Evolutionary conservation across 306 rosid species (phyloP), one percentile per base, ranked within the genome.

Genomic region (Fragaria iinumae): DNA sequence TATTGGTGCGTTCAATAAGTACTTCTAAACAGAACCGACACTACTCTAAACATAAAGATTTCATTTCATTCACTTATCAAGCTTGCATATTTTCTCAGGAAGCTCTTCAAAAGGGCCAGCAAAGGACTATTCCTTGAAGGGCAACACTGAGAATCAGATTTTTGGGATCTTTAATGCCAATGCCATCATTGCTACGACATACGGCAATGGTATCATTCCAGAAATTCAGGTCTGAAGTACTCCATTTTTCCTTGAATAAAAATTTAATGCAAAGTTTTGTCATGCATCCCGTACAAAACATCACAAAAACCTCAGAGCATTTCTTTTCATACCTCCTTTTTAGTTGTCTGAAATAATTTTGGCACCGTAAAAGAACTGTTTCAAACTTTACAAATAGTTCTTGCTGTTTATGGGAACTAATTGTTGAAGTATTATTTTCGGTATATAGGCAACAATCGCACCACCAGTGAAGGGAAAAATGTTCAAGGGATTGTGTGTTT

Each of bases 401-500:
- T 13, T 14, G 18, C 53, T 48, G 18, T 48, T 14, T 48, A 13
- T 48, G 53, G 53, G 38, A 48, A 48, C 53, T 48, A 48, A 25
- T 13, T 13, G 53, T 48, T 48, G 20, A 47, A 36, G 7, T 10
- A 6, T 1, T 18, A 53, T 23, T 16, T 62, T 16, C 53, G n/a
- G 8, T 21, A 41, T 36, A 32, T 76, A 93, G 97, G 98, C 96
- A 47, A 93, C 98, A 56, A 20, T 91, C 29, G 93, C 94, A 16
- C 87, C 97, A 25, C 96, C 94, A 0, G 91, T 90, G 8, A 88
- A 89, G 81, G 98, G 98, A 74, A 91, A 91, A 83, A 93, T 93
- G 98, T 85, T 93, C 83, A 93, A 91, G 83, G 97, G 88, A 48
- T 79, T 91, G 1, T 65, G 80, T 27, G 69, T 91, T 70, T 93